phyloP scores from a whole-genome alignment of 139 green algal species.

The Nannochloris sp. region DNA sequence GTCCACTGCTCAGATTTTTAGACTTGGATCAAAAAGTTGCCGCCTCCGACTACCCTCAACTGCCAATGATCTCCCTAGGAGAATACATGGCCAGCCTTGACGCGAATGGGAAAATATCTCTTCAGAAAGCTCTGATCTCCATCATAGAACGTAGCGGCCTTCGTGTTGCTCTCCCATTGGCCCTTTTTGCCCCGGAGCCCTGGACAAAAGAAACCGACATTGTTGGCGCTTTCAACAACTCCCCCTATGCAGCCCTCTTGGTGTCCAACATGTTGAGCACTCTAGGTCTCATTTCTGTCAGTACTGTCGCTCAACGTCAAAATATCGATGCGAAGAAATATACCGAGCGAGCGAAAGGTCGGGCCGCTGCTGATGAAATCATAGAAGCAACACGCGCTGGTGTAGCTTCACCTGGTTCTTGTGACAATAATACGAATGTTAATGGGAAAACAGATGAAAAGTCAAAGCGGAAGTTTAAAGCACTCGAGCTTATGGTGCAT shows the following conservation, averaged over 20 bases:
- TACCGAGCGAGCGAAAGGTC: no score
- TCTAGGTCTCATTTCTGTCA: background rate
- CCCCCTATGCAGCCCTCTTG: background rate
- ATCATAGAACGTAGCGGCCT: constrained; percentile 3
- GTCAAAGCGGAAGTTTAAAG: background rate
- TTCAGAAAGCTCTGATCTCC: background rate
- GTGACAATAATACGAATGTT: no score
- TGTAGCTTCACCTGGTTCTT: no score
- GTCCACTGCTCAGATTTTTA: background rate
- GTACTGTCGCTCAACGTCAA: background rate
- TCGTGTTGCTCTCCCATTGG: constrained; percentile 2
- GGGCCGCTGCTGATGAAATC: background rate
- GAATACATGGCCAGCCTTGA: constrained; percentile 11
- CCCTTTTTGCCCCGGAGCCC: constrained; percentile 4
- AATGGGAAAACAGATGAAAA: no score
- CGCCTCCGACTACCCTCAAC: background rate
- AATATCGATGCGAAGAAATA: background rate
- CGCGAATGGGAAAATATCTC: background rate
- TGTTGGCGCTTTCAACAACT: background rate
- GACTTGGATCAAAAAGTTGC: background rate
- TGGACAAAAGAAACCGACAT: background rate
- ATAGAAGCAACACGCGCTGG: no score
- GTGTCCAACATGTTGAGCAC: background rate
- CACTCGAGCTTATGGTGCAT: constrained; percentile 4
- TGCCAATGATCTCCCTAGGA: background rate